Evolutionary conservation across 495 filamentous ascomycete genomes (phyloP).

Genomic region (Penicillium cosmopolitanum): DNA sequence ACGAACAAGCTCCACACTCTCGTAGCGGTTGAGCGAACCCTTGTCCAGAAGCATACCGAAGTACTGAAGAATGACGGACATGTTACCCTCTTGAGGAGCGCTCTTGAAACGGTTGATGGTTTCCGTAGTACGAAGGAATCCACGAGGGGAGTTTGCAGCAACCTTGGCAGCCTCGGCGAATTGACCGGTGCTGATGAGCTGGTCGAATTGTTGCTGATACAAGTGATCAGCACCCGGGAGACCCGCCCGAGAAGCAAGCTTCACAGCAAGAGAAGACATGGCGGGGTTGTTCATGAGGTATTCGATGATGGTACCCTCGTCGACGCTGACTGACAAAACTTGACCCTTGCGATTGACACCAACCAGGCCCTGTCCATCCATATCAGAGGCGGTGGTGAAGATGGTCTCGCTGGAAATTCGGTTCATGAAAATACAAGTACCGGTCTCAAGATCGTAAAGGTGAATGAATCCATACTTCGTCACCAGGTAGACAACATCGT

Average conservation of each 20-base stretch:
- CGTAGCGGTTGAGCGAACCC: constrained; percentile 86
- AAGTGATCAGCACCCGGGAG: constrained; percentile 94
- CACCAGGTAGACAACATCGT: constrained; percentile 93
- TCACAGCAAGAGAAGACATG: constrained; percentile 86
- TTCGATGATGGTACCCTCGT: constrained; percentile 86
- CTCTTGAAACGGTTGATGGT: constrained; percentile 96
- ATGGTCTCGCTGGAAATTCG: constrained; percentile 99
- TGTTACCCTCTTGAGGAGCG: constrained; percentile 69
- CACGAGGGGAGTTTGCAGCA: constrained; percentile 93
- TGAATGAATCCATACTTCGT: constrained; percentile 99
- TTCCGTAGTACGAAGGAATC: constrained; percentile 89
- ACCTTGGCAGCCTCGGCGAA: constrained; percentile 90
- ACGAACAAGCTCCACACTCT: constrained; percentile 90
- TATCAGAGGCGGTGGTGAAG: constrained; percentile 87
- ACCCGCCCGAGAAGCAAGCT: constrained; percentile 91
- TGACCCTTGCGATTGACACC: constrained; percentile 97
- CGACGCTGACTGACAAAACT: constrained; percentile 88
- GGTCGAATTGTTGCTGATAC: constrained; percentile 90
- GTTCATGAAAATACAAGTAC: constrained; percentile 99
- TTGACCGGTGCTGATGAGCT: constrained; percentile 72
- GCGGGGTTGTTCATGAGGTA: constrained; percentile 96
- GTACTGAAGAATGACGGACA: constrained; percentile 95
- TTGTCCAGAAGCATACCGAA: constrained; percentile 97
- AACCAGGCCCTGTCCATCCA: constrained; percentile 84
- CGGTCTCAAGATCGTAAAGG: constrained; percentile 95